Base-by-base conservation (phyloP, 2,329 filamentous ascomycete genomes). In the Curvularia spicifera region DNA sequence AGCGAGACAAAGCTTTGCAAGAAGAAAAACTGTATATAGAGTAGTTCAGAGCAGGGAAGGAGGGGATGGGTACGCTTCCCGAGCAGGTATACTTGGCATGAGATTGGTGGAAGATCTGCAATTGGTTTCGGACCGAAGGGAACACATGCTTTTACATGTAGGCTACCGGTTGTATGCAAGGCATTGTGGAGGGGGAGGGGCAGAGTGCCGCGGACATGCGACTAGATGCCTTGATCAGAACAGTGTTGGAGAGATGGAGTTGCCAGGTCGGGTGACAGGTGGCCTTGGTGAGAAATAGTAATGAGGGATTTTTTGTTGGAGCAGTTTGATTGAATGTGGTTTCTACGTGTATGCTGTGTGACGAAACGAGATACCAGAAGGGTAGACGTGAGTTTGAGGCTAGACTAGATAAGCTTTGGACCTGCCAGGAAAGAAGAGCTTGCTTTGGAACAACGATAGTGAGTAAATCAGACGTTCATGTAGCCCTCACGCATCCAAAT, bases 41-140 rank as follows among this genome's bases (percentile, higher is more conserved):
- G 31, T 15, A 15, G 31, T 37, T 37, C 15, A 37, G 33, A 37
- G 28, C 33, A 37, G 15, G 33, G 33, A 37, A 13, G 5, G 8
- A 31, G 13, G 33, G 24, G 24, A 26, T 5, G 31, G 33, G 13
- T 37, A 15, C 31, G 4, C 24, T 44, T 26, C 13, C 22, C 7
- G 15, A 53, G 47, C 40, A 46, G 56, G 35, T 31, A 33, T 15
- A 24, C 28, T 28, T 29, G 42, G 7, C 37, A 31, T 20, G 31
- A 26, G 51, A 58, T 58, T 58, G 56, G 56, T 58, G 56, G 56
- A 58, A 51, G 31, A 55, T 58, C 40, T 51, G 39, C 26, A 15
- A 33, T 45, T 26, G 10, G 15, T 26, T 28, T 46, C 51, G 51
- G 51, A 35, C 56, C 56, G 51, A 58, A 26, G 5, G n/a, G 22